These are phyloP conservation scores for Citrus hindsii DNA, from an alignment of 345 rosid species.

Conservation along the genomic window DNA sequence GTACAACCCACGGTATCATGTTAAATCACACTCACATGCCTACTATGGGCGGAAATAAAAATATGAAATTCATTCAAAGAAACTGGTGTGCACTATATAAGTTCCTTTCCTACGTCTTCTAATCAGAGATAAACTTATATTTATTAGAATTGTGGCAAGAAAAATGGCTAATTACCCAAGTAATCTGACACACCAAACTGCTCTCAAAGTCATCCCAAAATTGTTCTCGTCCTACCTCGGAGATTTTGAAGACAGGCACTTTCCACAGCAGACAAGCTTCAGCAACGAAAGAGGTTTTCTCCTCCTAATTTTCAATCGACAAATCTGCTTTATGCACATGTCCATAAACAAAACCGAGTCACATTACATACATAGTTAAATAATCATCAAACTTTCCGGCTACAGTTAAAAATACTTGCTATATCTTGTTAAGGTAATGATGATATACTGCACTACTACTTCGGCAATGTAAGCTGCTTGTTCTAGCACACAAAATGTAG, in stretches of 20 bases:
- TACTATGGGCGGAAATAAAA: neutral
- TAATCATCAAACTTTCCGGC: neutral
- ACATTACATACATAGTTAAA: neutral
- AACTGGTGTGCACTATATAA: neutral
- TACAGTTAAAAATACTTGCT: neutral
- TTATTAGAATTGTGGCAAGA: conserved; percentile 30
- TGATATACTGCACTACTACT: neutral
- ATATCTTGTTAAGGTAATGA: neutral
- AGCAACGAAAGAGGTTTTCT: conserved; percentile 58
- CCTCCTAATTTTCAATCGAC: conserved; percentile 54
- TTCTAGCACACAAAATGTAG: neutral
- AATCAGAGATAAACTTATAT: conserved; percentile 8
- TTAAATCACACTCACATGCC: neutral
- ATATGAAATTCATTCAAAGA: conserved; percentile 9
- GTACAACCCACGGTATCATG: neutral
- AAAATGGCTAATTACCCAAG: conserved; percentile 39
- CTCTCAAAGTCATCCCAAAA: conserved; percentile 14
- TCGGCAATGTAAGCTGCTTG: neutral
- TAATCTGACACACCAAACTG: conserved; percentile 15
- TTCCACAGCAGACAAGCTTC: conserved; percentile 74
- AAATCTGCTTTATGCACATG: conserved; percentile 41
- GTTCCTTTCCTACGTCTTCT: conserved; percentile 24
- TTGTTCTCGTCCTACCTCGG: conserved; percentile 37
- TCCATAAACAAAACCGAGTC: neutral
- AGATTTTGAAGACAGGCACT: conserved; percentile 59